phyloP scores from a whole-genome alignment of 257 asterid species.

The Misopates orontium region DNA sequence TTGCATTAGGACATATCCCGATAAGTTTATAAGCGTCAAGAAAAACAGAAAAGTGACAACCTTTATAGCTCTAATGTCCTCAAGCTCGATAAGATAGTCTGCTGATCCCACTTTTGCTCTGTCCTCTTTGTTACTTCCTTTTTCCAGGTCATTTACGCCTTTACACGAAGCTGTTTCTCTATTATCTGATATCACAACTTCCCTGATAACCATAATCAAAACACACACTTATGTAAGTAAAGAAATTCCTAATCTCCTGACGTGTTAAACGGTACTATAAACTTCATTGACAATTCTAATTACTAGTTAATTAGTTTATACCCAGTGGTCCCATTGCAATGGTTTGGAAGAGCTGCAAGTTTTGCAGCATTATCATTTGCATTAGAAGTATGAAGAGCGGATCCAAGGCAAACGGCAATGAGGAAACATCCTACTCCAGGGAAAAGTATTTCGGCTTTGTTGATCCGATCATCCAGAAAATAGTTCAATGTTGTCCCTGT shows the following conservation, averaged over 20 bases:
- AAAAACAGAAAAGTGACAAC: slow-evolving; percentile 17
- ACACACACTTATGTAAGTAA: neutral
- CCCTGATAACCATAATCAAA: slow-evolving; percentile 30
- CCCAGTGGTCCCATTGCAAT: slow-evolving; percentile 11
- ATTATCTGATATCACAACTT: slow-evolving; percentile 8
- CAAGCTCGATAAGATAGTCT: slow-evolving; percentile 40
- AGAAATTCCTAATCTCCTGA: neutral
- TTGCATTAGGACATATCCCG: slow-evolving; percentile 7
- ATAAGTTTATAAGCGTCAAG: neutral
- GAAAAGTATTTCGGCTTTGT: slow-evolving; percentile 49
- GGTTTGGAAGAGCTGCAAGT: slow-evolving; percentile 28
- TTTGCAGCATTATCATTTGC: slow-evolving; percentile 47
- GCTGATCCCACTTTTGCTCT: slow-evolving; percentile 45
- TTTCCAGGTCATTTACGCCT: slow-evolving; percentile 37
- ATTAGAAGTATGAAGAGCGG: slow-evolving; percentile 46
- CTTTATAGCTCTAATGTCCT: slow-evolving; percentile 53
- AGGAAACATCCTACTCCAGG: slow-evolving; percentile 63
- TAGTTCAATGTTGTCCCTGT: slow-evolving; percentile 55
- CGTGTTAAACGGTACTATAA: too few species aligned
- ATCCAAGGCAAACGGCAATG: slow-evolving; percentile 49
- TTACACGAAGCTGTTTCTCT: slow-evolving; percentile 7
- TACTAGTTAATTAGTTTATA: slow-evolving; percentile 6
- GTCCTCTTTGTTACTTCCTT: slow-evolving; percentile 26
- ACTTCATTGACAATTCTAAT: too few species aligned
- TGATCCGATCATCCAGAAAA: slow-evolving; percentile 44